A percentile compares a stretch with the other conserved stretches of the same genome.
These are phyloP conservation scores for Aureobasidium uvarum DNA, from an alignment of 2,329 filamentous ascomycete species.

Conservation along the genomic window DNA sequence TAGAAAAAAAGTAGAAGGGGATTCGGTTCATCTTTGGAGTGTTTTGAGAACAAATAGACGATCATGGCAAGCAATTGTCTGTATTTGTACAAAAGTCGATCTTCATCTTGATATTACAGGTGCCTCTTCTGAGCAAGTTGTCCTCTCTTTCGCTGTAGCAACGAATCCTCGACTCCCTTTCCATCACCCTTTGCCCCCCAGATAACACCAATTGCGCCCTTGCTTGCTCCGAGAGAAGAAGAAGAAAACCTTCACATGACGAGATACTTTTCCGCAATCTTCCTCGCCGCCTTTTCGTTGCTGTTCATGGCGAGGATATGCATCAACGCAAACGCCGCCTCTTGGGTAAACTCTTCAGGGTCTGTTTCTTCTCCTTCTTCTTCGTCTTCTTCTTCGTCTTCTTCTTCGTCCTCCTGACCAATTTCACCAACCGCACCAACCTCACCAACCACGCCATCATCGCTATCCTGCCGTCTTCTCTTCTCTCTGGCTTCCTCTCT, in stretches of 20 bases:
- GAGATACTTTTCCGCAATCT: slow-evolving; percentile 58
- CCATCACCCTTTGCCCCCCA: not conserved
- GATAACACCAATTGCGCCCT: not conserved
- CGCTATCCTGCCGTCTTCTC: slow-evolving; percentile 29
- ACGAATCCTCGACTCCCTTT: not conserved
- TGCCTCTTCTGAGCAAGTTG: not conserved
- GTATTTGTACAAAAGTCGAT: not conserved
- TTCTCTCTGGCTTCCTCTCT: slow-evolving; percentile 37
- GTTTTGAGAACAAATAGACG: not conserved
- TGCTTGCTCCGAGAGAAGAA: not conserved
- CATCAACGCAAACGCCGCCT: slow-evolving; percentile 74
- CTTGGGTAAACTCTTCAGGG: slow-evolving; percentile 60
- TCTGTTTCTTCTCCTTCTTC: slow-evolving; percentile 27
- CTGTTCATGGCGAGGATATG: slow-evolving; percentile 64
- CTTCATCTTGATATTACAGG: not conserved
- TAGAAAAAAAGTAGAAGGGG: not conserved
- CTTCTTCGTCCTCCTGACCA: no score
- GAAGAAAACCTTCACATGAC: slow-evolving; percentile 37
- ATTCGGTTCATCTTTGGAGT: not conserved
- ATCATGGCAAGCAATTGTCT: not conserved
- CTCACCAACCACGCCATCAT: slow-evolving; percentile 10
- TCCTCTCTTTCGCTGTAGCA: not conserved
- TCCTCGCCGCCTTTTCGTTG: slow-evolving; percentile 59
- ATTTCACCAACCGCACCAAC: no score
- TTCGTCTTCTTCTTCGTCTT: no score